These are phyloP conservation scores for Crithidia sp. DNA, from an alignment of 208 protist species.

Conservation along the genomic window DNA sequence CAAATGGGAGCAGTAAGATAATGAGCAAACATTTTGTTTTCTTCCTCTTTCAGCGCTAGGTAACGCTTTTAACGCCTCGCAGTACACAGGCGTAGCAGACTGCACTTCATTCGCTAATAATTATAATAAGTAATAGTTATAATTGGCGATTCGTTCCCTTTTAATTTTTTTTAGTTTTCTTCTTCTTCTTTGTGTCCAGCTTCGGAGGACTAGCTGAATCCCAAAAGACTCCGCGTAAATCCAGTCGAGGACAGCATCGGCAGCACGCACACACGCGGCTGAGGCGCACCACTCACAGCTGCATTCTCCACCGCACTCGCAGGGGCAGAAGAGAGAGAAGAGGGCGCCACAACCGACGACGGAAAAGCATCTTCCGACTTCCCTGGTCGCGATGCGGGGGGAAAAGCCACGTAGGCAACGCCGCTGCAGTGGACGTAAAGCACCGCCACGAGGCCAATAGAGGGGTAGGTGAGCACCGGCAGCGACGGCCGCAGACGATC, in stretches of 20 bases:
- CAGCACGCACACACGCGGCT: slow-evolving; percentile 10
- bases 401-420: slow-evolving; percentile 61
- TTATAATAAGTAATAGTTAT: not conserved
- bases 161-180: not conserved
- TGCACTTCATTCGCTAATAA: too few species aligned
- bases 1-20: too few species aligned
- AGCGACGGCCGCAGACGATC: not conserved
- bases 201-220: slow-evolving; percentile 8
- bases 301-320: not conserved
- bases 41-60: not conserved
- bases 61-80: too few species aligned
- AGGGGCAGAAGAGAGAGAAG: not conserved
- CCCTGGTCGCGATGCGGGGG: not conserved
- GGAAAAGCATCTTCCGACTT: not conserved
- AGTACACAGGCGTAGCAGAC: too few species aligned
- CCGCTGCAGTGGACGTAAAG: slow-evolving; percentile 66
- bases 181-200: not conserved
- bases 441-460: slow-evolving; percentile 58
- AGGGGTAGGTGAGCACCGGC: slow-evolving; percentile 32
- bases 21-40: not conserved
- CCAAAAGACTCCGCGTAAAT: slow-evolving; percentile 28
- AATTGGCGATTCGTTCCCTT: not conserved
- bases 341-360: not conserved
- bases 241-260: slow-evolving; percentile 34
- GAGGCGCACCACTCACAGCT: not conserved